Base-by-base conservation (phyloP, 2,329 filamentous ascomycete species). In the Claviceps africana region DNA sequence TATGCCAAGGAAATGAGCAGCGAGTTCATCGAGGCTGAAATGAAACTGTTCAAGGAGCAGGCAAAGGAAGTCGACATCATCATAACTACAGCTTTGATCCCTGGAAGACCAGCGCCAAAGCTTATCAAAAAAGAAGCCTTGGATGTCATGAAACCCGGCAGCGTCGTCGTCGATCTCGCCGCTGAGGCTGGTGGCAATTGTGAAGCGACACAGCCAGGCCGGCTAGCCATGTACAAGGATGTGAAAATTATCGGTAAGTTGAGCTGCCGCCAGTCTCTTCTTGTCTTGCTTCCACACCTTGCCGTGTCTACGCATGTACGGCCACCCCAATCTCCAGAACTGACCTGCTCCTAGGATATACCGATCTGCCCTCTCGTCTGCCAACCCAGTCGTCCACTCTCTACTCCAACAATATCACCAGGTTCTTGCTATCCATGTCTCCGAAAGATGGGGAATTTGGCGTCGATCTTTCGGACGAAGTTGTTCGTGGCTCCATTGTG, bases 1-100 rank as follows among this genome's bases (percentile, higher is more conserved):
- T 95, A 95, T 62, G 88, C 87, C 51, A 95, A 95, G 63, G 87
- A 90, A 63, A 95, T 95, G 88, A 93, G 87, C 51, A 89, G 91
- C 62, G 88, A 91, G 58, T 95, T 95, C 62, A 88, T 93, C 64
- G 87, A 88, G 55, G 88, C 88, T 6, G 88, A 95, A 66, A 94
- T 94, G 88, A 90, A 87, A 65, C 75, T 95, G 0, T 95, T 95
- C 69, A 82, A 86, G 64, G 85, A 93, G 59, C 89, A 95, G 65
- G 86, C 85, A 55, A 78, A 80, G 54, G 89, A 95, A 40, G 88
- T 95, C 50, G 88, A 95, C 66, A 95, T 95, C 56, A 86, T 95
- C 55, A 86, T 95, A 63, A 95, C 88, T 1, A 95, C 89, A 1
- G 89, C 89, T n/a, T 68, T 95, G 60, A 95, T 95, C 55, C 89